Evolutionary conservation across 2,329 filamentous ascomycete species (phyloP), one percentile per base, ranked within the genome.

Genomic region (Cercospora brassicicola): DNA sequence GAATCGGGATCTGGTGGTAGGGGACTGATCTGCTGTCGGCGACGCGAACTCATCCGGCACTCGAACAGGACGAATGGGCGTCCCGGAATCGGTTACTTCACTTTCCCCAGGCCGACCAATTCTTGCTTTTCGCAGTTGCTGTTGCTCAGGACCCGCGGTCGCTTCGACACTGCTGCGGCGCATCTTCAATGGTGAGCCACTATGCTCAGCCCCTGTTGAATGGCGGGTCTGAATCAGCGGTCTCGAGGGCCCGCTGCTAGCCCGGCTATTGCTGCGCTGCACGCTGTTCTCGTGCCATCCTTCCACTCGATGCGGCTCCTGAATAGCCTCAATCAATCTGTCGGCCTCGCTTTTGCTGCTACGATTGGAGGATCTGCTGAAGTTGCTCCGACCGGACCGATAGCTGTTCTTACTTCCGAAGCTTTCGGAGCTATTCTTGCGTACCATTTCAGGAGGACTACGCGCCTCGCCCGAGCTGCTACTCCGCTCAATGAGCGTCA

Each of bases 241-340:
- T 8, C 77, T 67, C 2, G 62, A 18, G 5, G 39, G 45, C 6
- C 28, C 63, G 30, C 42, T 62, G 33, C 72, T 71, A 11, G 69
- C 65, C n/a, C 73, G 74, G 56, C 69, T 75, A 28, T 59, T 63
- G 5, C 70, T 68, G 10, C 69, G 67, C n/a, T 67, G 55, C 31
- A 68, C 59, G 31, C 66, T 69, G 18, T 66, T 70, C 26, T 71
- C 65, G 15, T 72, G 71, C 73, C 73, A 72, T n/a, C 76, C 74
- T 26, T 76, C 74, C 18, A 78, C 73, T 23, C 71, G 65, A 62
- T 83, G 78, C 0, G 90, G 86, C 10, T 86, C 88, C 73, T 89
- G 86, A 2, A 93, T 90, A 2, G 90, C 90, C 74, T 91, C 86
- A 26, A 92, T 92, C 11, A 93, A 81, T 30, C 90, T 83, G 68